Percentiles rank a stretch among this genome's conserved stretches.
Conservation (phyloP, 495 filamentous ascomycete genomes). For the Aspergillus ellipticus region DNA sequence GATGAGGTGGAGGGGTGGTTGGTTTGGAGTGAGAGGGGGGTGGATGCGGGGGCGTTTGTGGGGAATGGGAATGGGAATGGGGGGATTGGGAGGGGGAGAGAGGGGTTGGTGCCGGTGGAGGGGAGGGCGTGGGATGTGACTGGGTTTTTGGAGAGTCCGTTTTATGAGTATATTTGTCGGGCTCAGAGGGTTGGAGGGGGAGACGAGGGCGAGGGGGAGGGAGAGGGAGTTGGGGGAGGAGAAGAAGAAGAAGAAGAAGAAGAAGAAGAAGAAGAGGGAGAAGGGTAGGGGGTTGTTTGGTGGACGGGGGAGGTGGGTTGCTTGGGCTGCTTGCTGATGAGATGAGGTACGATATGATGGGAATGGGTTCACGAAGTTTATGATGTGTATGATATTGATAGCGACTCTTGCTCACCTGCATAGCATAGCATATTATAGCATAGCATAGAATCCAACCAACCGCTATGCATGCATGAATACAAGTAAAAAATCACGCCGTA, state of each 20-base stretch:
- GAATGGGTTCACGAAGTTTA: too few species aligned
- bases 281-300: too few species aligned
- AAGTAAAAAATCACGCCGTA: constrained; percentile 23
- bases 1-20: constrained; percentile 1
- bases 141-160: constrained; percentile 16
- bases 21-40: constrained; percentile 6
- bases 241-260: too few species aligned
- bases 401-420: too few species aligned
- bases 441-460: neutral
- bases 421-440: too few species aligned
- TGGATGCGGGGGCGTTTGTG: constrained; percentile 24
- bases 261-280: too few species aligned
- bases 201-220: neutral
- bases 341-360: too few species aligned
- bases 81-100: constrained; percentile 3
- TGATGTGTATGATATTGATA: too few species aligned
- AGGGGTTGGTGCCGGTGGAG: constrained; percentile 13
- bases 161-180: constrained; percentile 21
- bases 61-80: too few species aligned
- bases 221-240: neutral
- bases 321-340: too few species aligned
- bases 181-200: constrained; percentile 10
- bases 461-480: too few species aligned
- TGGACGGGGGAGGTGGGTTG: too few species aligned
- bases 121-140: constrained; percentile 15